Evolutionary conservation across 495 filamentous ascomycete genomes (phyloP).

Genomic region (Hypoxylon lienhwacheense): DNA sequence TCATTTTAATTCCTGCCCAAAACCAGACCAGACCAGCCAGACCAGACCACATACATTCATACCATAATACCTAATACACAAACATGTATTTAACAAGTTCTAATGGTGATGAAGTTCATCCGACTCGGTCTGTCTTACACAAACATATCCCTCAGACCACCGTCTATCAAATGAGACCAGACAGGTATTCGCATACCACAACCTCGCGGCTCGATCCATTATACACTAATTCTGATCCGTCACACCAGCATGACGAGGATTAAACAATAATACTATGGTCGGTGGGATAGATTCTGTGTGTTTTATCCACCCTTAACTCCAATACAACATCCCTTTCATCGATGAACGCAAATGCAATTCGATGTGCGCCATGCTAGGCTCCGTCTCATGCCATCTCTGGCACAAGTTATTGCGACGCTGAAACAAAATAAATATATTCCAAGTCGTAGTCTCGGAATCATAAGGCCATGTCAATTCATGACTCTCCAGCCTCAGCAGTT

Average conservation of each 20-base stretch:
- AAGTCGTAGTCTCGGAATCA: background rate
- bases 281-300: slow-evolving; percentile 3
- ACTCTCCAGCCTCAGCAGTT: background rate
- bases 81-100: too few species aligned
- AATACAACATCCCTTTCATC: slow-evolving; percentile 2
- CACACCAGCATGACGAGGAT: slow-evolving; percentile 3
- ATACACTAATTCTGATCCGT: slow-evolving; percentile 13
- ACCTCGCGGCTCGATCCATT: slow-evolving; percentile 4
- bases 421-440: too few species aligned
- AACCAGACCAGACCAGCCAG: too few species aligned
- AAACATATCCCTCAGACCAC: slow-evolving; percentile 3
- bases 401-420: slow-evolving; percentile 2
- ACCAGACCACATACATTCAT: too few species aligned
- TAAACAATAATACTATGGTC: slow-evolving; percentile 6
- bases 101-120: background rate
- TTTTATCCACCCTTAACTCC: slow-evolving; percentile 15
- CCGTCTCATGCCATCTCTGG: slow-evolving; percentile 10
- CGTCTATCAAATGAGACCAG: background rate
- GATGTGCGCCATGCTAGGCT: slow-evolving; percentile 13
- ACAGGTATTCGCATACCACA: slow-evolving; percentile 10
- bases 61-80: too few species aligned
- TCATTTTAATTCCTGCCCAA: background rate
- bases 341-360: slow-evolving; percentile 24
- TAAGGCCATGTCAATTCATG: background rate
- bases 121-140: slow-evolving; percentile 1